Conservation (phyloP, 805 yeast species). For the Vanderwaltozyma yarrowii region DNA sequence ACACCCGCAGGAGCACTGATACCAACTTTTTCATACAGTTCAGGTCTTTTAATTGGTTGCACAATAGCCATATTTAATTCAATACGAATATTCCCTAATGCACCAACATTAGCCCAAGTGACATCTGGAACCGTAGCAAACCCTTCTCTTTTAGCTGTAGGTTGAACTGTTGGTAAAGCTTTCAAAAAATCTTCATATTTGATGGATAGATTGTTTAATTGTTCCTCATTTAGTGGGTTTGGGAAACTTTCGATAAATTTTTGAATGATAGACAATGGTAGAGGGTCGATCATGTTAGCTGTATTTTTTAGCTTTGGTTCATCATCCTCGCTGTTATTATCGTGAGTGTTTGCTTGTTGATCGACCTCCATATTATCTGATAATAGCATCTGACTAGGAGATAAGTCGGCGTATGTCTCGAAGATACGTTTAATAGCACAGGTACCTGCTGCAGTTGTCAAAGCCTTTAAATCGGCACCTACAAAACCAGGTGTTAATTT, state of each 20-base stretch:
- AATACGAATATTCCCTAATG: constrained; percentile 65
- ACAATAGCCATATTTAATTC: constrained; percentile 96
- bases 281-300: constrained; percentile 27
- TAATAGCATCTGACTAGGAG: constrained; percentile 1
- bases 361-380: constrained; percentile 10
- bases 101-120: constrained; percentile 93
- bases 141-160: constrained; percentile 96
- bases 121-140: constrained; percentile 98
- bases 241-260: constrained; percentile 68
- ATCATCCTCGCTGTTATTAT: constrained; percentile 2
- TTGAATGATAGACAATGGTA: constrained; percentile 55
- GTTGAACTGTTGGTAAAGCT: constrained; percentile 90
- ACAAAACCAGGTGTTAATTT: constrained; percentile 95
- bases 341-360: constrained; percentile 4
- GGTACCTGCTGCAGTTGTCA: constrained; percentile 91
- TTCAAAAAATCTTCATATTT: constrained; percentile 67
- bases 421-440: constrained; percentile 89
- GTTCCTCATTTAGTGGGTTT: constrained; percentile 62
- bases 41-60: constrained; percentile 91
- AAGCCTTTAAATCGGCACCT: constrained; percentile 92
- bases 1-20: constrained; percentile 97
- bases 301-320: constrained; percentile 23
- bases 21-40: constrained; percentile 80
- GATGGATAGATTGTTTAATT: constrained; percentile 66
- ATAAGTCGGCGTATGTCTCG: constrained; percentile 33